phyloP scores from a whole-genome alignment of 2,329 filamentous ascomycete species.

The Fusarium heterosporum region DNA sequence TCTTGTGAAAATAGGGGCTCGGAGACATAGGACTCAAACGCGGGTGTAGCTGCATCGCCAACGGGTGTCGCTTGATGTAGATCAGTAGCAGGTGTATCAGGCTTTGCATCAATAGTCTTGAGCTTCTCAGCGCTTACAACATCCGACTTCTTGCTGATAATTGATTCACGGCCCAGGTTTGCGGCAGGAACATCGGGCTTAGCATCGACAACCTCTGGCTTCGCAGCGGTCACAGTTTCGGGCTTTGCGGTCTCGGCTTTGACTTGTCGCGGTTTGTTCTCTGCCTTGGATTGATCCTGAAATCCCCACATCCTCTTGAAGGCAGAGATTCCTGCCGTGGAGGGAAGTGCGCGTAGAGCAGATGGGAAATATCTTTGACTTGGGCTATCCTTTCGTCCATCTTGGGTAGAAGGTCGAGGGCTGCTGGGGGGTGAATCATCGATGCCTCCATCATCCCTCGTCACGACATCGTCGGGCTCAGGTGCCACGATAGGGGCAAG shows the following conservation, averaged over 20 bases:
- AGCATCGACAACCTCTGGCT: background rate
- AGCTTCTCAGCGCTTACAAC: conserved; percentile 10
- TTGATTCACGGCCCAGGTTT: background rate
- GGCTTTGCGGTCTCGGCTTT: background rate
- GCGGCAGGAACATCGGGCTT: conserved; percentile 1
- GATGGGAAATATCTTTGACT: conserved; percentile 40
- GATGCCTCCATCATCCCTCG: conserved; percentile 13
- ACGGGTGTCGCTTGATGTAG: background rate
- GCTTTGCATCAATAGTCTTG: conserved; percentile 5
- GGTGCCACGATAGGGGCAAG: background rate
- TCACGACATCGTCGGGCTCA: conserved; percentile 17
- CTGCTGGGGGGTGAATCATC: conserved; percentile 12
- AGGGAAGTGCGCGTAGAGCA: conserved; percentile 36
- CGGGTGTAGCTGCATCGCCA: conserved; percentile 4
- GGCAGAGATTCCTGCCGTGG: conserved; percentile 30
- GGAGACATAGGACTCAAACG: conserved; percentile 44
- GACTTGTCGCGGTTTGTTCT: conserved; percentile 6
- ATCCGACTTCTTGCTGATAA: conserved; percentile 8
- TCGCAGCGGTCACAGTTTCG: background rate
- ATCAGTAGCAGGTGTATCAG: background rate
- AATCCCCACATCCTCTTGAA: conserved; percentile 42
- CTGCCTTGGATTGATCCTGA: conserved; percentile 16
- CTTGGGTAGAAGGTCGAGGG: conserved; percentile 12
- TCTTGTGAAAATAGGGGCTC: conserved; percentile 51
- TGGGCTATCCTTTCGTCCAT: conserved; percentile 23